Base-by-base conservation (phyloP, 352 stramenopile genomes). In the Pythium dissotocum region DNA sequence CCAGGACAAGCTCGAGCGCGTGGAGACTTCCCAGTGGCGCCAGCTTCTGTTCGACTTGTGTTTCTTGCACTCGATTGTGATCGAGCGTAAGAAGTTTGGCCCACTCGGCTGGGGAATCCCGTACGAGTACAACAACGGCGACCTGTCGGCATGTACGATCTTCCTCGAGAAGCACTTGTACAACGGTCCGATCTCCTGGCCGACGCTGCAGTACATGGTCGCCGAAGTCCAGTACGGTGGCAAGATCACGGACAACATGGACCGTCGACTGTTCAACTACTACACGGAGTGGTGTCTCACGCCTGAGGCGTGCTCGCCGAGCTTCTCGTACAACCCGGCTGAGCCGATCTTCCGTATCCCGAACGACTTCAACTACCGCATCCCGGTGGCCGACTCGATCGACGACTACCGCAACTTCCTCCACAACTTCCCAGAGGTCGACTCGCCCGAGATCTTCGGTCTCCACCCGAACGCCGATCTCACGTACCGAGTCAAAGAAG, bases 81-180 rank as follows among this genome's bases (percentile, higher is more conserved):
- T 99, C 63, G 97, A 99, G 77, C 95, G 97, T 54, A 97, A 98
- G 61, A 99, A 99, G 78, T 99, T 99, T 73, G 97, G 97, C 0
- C 91, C 97, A 5, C 82, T 99, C 6, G 97, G 97, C 18, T 99
- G 97, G 97, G 96, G 94, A 35, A 99, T 99, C 54, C 97, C 97
- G 26, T 99, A 99, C 83, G 97, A 99, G 76, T 99, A 98, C 84
- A 99, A 99, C 82, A 98, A 98, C 61, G 96, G 97, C 38, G 97
- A 99, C 60, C 78, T 99, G 35, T 97, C 96, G 18, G 97, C 97
- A 8, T 99, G 95, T 67, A 98, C 98, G 32, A 94, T 98, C 33
- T 99, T 99, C 78, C 84, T 99, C 60, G 97, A 99, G 78, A 99
- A 99, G 70, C 97, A 99, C 70, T 67, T 99, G 57, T 99, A 99